A percentile compares a stretch with the other conserved stretches of the same genome.
Conservation (phyloP, 1,284 basidiomycete species). For the Fomes fomentarius region DNA sequence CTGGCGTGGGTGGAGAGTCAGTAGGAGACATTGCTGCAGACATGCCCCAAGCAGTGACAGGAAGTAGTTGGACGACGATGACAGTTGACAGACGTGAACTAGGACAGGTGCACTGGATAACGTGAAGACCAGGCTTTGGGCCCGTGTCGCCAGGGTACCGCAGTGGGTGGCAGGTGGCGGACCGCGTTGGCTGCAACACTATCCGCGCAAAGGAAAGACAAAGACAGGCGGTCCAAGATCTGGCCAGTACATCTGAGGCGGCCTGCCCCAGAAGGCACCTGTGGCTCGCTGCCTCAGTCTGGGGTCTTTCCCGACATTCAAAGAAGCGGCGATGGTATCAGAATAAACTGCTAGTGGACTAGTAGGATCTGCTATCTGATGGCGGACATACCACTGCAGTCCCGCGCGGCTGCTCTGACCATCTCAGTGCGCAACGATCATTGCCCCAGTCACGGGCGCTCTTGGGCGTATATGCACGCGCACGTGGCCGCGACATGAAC, state of each 20-base stretch:
- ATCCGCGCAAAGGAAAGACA: too few relatives aligned
- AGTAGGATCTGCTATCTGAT: conserved; percentile 15
- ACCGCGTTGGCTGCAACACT: too few relatives aligned
- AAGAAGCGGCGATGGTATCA: conserved; percentile 9
- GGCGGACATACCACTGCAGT: not conserved
- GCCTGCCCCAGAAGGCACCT: conserved; percentile 12
- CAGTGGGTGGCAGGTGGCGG: not conserved
- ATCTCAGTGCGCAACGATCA: too few relatives aligned
- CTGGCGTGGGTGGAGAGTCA: conserved; percentile 4
- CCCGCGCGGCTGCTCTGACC: not conserved
- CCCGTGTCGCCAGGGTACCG: not conserved
- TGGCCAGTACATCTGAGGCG: too few relatives aligned
- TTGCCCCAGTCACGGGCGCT: too few relatives aligned
- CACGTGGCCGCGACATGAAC: conserved; percentile 20
- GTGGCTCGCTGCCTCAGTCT: conserved; percentile 1
- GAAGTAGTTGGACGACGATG: too few relatives aligned
- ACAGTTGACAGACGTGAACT: not conserved
- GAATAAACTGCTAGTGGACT: not conserved
- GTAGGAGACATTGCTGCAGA: too few relatives aligned
- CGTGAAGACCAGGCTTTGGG: too few relatives aligned
- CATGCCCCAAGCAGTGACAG: too few relatives aligned
- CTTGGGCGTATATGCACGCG: too few relatives aligned
- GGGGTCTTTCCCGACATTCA: not conserved
- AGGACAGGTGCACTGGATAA: not conserved
- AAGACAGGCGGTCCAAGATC: too few relatives aligned